Conservation (phyloP, 1,284 basidiomycete species). For the Leucoagaricus sp. region DNA sequence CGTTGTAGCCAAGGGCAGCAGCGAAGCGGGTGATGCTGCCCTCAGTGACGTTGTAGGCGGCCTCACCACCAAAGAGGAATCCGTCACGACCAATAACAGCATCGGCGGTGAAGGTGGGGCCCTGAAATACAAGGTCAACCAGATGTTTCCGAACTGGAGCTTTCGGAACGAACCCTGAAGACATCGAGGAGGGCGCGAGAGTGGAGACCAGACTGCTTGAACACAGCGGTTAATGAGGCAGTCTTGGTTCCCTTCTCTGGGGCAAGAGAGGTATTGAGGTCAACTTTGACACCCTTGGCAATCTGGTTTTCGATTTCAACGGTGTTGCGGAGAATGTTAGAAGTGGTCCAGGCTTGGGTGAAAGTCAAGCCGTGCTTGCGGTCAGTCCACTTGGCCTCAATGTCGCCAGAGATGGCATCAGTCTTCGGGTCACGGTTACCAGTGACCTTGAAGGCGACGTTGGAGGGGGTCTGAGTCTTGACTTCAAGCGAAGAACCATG, state of each 20-base stretch:
- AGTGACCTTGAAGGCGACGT: conserved; percentile 87
- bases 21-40: conserved; percentile 94
- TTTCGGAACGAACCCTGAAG: conserved; percentile 75
- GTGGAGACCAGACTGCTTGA: conserved; percentile 98
- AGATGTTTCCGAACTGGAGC: conserved; percentile 7
- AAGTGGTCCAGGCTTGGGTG: conserved; percentile 95
- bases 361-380: conserved; percentile 87
- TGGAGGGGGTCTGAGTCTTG: conserved; percentile 93
- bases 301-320: conserved; percentile 98
- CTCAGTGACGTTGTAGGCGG: conserved; percentile 94
- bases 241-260: conserved; percentile 87
- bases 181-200: conserved; percentile 90
- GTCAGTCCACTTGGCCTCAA: conserved; percentile 92
- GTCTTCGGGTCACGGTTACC: conserved; percentile 78
- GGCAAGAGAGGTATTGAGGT: conserved; percentile 83
- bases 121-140: conserved; percentile 48
- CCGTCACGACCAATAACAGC: conserved; percentile 95
- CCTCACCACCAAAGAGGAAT: conserved; percentile 96
- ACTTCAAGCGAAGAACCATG: conserved; percentile 80
- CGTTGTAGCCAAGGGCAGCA: conserved; percentile 91
- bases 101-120: conserved; percentile 96
- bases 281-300: conserved; percentile 97
- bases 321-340: conserved; percentile 89
- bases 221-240: conserved; percentile 81
- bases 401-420: conserved; percentile 76